These are phyloP conservation scores for Candida adriatica DNA, from an alignment of 805 yeast species.

Conservation along the genomic window DNA sequence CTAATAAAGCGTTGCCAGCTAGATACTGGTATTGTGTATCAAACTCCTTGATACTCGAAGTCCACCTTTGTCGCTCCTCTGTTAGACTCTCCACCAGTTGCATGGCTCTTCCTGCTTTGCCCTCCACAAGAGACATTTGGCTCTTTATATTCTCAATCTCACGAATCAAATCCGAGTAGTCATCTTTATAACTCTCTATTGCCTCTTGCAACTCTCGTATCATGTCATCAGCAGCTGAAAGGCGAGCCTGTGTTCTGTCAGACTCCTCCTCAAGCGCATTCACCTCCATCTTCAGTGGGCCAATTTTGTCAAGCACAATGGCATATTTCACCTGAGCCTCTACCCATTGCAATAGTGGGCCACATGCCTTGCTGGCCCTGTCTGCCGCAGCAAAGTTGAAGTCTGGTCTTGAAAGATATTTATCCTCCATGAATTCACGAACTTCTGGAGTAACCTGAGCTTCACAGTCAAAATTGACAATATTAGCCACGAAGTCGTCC, in stretches of 20 bases:
- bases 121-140: slow-evolving; percentile 59
- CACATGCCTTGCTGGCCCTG: slow-evolving; percentile 93
- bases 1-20: slow-evolving; percentile 59
- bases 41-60: slow-evolving; percentile 46
- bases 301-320: slow-evolving; percentile 58
- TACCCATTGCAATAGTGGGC: slow-evolving; percentile 86
- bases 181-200: slow-evolving; percentile 59
- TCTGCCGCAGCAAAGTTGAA: slow-evolving; percentile 69
- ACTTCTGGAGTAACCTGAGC: slow-evolving; percentile 45
- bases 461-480: slow-evolving; percentile 68
- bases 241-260: slow-evolving; percentile 54
- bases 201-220: slow-evolving; percentile 62
- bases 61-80: slow-evolving; percentile 71
- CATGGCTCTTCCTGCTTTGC: slow-evolving; percentile 56
- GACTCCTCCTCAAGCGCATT: slow-evolving; percentile 51
- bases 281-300: slow-evolving; percentile 70
- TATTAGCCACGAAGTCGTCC: slow-evolving; percentile 82
- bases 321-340: slow-evolving; percentile 82
- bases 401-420: slow-evolving; percentile 54
- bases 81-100: slow-evolving; percentile 56
- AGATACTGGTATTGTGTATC: slow-evolving; percentile 36
- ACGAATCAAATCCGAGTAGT: slow-evolving; percentile 68
- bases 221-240: slow-evolving; percentile 76
- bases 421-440: slow-evolving; percentile 48
- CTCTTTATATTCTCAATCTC: slow-evolving; percentile 69